Base-by-base conservation (phyloP, 345 rosid species). In the Lumnitzera littorea region DNA sequence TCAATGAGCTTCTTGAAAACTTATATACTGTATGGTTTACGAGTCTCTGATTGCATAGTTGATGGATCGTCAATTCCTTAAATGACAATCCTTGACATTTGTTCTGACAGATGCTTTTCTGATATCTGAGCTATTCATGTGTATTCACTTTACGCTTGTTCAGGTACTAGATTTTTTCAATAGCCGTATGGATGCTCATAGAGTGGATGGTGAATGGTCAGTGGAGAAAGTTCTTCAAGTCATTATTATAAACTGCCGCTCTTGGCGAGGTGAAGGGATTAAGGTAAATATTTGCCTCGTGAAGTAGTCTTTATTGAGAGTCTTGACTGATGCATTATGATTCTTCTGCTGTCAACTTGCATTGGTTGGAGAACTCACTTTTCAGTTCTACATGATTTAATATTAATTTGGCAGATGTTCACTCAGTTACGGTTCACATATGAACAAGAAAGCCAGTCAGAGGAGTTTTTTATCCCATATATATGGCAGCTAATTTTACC, bases 361-460 rank as follows among this genome's bases (percentile, higher is more conserved):
- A 36, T 36, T 36, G 43, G 43, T 36, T 9, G 43, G 43, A 36
- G 20, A 53, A 17, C 20, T 13, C 27, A 13, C 63, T 51, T 59
- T 13, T 49, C 15, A 36, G 46, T 50, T 13, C 54, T 25, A 15
- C 16, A 20, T 56, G 56, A 29, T 4, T 7, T 24, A 2, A 31
- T 61, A 53, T 8, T 51, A 43, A 61, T 16, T 56, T 65, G 48
- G 41, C 89, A 94, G 99, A 84, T 94, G 91, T 94, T 94, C 73
- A 90, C 96, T 61, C 95, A 88, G 56, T 80, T 94, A 67, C 91
- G 87, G 68, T 94, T 94, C 79, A 90, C 99, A 20, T 94, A 94
- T 25, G 99, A 94, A 63, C 99, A 94, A 88, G 97, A 94, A 80
- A 84, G 95, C 69, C 91, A 94, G 68, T 91, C 99, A 0, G 96